Conservation (phyloP, 139 green algal genomes). For the Coelastrella sp. region DNA sequence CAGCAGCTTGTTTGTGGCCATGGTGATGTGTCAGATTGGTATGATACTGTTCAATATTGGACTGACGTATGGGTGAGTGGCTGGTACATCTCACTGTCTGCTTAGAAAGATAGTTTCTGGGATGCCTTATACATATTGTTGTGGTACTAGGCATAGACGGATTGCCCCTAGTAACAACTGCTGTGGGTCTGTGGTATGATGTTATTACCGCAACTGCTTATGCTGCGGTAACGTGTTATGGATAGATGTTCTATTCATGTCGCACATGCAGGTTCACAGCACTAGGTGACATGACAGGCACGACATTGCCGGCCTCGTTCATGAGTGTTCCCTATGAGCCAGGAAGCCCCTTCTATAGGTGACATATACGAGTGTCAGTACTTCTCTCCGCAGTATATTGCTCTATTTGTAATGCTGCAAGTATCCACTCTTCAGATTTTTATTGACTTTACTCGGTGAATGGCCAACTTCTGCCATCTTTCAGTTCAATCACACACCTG, state of each 20-base stretch:
- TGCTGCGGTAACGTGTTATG: background rate
- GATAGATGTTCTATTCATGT: background rate
- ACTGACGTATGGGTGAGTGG: conserved; percentile 21
- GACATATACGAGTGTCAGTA: too few relatives aligned
- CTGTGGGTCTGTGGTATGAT: background rate
- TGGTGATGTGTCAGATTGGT: conserved; percentile 55
- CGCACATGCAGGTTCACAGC: background rate
- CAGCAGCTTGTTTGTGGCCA: conserved; percentile 36
- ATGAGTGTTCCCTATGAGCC: conserved; percentile 19
- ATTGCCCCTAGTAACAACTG: too few relatives aligned
- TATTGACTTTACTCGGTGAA: too few relatives aligned
- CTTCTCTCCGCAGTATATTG: too few relatives aligned
- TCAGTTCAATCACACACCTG: too few relatives aligned
- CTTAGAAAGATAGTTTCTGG: background rate
- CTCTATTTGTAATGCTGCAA: background rate
- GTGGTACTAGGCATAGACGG: too few relatives aligned
- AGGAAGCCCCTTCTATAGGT: conserved; percentile 31
- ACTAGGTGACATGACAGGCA: conserved; percentile 32
- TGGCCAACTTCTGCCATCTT: too few relatives aligned
- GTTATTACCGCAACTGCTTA: background rate
- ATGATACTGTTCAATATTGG: conserved; percentile 71
- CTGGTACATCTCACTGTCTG: background rate
- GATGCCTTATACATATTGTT: background rate
- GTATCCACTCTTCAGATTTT: background rate
- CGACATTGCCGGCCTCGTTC: conserved; percentile 13